phyloP scores from a whole-genome alignment of 352 stramenopile species.

The Globisporangium cystogenes region DNA sequence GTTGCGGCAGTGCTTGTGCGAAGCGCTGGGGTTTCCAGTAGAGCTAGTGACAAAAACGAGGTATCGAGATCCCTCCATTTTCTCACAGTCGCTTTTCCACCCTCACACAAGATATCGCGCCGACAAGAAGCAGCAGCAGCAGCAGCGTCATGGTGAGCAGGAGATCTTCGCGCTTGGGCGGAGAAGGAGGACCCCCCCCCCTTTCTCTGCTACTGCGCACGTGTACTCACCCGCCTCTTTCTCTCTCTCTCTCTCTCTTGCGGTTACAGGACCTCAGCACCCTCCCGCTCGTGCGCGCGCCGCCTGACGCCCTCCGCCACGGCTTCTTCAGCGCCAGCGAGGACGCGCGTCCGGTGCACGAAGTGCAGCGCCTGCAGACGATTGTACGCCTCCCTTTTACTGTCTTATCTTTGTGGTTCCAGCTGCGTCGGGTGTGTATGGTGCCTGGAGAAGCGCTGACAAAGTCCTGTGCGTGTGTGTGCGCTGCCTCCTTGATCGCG shows the following conservation, averaged over 20 bases:
- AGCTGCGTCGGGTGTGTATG: too few relatives aligned
- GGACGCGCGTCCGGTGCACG: slow-evolving; percentile 74
- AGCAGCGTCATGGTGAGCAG: not conserved
- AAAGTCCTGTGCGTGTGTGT: too few relatives aligned
- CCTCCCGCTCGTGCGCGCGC: slow-evolving; percentile 77
- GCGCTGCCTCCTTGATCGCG: too few relatives aligned
- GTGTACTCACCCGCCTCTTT: not conserved
- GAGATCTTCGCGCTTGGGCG: not conserved
- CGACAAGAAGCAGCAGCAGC: not conserved
- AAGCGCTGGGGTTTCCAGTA: too few relatives aligned
- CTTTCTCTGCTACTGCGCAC: not conserved
- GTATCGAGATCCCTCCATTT: not conserved
- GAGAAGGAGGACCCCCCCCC: not conserved
- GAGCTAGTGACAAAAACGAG: not conserved
- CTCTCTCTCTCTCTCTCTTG: not conserved
- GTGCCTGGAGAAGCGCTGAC: too few relatives aligned
- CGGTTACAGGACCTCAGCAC: slow-evolving; percentile 49
- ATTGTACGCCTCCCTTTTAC: slow-evolving; percentile 26
- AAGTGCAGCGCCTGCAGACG: slow-evolving; percentile 81
- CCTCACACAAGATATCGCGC: not conserved
- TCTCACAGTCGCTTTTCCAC: not conserved
- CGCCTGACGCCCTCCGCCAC: slow-evolving; percentile 72
- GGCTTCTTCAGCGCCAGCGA: slow-evolving; percentile 82
- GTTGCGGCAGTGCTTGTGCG: too few relatives aligned
- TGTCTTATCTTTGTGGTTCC: too few relatives aligned